These are phyloP conservation scores for Exophiala calicioides DNA, from an alignment of 2,329 filamentous ascomycete species.

Conservation along the genomic window DNA sequence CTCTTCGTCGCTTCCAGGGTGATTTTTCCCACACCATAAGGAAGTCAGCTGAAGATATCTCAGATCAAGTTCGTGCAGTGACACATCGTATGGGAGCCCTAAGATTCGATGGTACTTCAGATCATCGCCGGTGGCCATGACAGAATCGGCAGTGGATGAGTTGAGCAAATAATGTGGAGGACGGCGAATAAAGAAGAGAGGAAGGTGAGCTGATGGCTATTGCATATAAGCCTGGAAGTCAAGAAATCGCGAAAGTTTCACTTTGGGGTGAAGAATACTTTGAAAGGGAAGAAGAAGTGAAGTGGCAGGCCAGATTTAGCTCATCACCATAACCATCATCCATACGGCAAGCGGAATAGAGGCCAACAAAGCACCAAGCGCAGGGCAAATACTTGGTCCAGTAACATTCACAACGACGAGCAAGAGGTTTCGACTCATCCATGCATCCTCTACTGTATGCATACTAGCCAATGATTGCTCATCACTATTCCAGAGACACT, in stretches of 20 bases:
- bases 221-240: no score
- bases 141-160: no score
- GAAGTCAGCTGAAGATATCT: constrained; percentile 20
- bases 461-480: constrained; percentile 2
- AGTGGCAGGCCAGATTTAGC: no score
- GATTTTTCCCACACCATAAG: constrained; percentile 7
- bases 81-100: constrained; percentile 5
- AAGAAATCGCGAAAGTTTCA: neutral
- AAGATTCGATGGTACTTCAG: constrained; percentile 6
- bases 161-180: no score
- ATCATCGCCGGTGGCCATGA: neutral
- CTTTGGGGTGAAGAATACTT: no score
- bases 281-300: constrained; percentile 3
- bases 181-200: no score
- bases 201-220: no score
- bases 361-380: no score
- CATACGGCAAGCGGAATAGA: no score
- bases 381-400: no score
- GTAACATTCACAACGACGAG: neutral
- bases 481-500: constrained; percentile 9
- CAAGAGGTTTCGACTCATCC: no score
- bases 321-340: no score
- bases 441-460: constrained; percentile 1
- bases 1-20: neutral
- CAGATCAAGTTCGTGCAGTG: constrained; percentile 18